Evolutionary conservation across 345 rosid genomes (phyloP).

Genomic region (Erucastrum elatum): DNA sequence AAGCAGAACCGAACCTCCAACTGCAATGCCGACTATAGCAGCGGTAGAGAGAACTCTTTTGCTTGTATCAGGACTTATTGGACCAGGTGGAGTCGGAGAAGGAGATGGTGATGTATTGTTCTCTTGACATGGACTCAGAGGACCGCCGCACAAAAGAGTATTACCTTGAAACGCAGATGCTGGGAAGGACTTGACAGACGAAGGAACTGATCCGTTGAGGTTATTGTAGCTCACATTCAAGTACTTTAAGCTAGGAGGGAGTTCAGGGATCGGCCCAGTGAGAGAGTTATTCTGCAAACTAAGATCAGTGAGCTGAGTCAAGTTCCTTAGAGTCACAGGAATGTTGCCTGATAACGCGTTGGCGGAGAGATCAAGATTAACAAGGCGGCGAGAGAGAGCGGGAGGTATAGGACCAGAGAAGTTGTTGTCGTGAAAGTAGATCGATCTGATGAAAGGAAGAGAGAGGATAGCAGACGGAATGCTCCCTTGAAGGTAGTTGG

Average conservation of each 20-base stretch:
- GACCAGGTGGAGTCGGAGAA: constrained; percentile 38
- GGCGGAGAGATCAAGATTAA: constrained; percentile 70
- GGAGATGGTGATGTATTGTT: constrained; percentile 61
- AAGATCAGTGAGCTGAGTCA: constrained; percentile 57
- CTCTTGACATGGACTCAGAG: constrained; percentile 53
- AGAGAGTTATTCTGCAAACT: constrained; percentile 74
- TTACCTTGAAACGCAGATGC: constrained; percentile 76
- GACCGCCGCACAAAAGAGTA: constrained; percentile 61
- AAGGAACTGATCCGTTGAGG: constrained; percentile 77
- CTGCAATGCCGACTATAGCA: constrained; percentile 64
- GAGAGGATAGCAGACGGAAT: constrained; percentile 74
- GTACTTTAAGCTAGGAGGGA: constrained; percentile 52
- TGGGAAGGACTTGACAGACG: constrained; percentile 60
- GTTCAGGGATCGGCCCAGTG: constrained; percentile 60
- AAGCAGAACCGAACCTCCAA: constrained; percentile 55
- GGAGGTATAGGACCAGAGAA: constrained; percentile 75
- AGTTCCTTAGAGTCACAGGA: constrained; percentile 53
- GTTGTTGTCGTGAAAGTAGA: constrained; percentile 78
- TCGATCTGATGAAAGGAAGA: constrained; percentile 63
- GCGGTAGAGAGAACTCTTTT: constrained; percentile 55
- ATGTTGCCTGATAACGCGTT: constrained; percentile 69
- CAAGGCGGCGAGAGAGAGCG: constrained; percentile 50
- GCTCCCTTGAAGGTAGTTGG: constrained; percentile 62
- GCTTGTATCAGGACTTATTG: background rate
- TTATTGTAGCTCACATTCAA: constrained; percentile 79